Conservation (phyloP, 345 rosid species). For the Eucalyptus coolabah region DNA sequence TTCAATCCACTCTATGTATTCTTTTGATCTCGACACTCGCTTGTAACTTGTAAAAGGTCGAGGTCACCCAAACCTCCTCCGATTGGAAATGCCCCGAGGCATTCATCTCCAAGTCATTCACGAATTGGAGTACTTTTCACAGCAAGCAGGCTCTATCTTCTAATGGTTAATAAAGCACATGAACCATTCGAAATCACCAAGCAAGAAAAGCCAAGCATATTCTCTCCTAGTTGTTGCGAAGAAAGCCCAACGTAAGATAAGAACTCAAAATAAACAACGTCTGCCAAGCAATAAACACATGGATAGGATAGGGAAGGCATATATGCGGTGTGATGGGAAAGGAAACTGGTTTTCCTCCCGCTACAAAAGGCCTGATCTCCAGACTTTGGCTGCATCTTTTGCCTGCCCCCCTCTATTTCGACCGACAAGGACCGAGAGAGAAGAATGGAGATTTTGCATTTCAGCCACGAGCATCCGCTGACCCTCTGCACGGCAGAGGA, state of each 20-base stretch:
- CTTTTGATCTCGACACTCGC: neutral
- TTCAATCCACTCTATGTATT: neutral
- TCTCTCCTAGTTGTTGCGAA: neutral
- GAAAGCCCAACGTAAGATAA: neutral
- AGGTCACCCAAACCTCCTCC: neutral
- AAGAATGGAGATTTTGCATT: neutral
- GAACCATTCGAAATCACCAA: neutral
- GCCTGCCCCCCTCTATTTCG: neutral
- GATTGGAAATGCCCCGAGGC: neutral
- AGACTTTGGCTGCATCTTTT: neutral
- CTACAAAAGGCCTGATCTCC: neutral
- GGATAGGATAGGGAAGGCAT: neutral
- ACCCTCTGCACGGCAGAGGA: neutral
- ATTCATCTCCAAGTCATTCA: neutral
- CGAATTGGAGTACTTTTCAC: neutral
- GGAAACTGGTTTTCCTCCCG: neutral
- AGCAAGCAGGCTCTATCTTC: neutral
- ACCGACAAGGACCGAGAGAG: neutral
- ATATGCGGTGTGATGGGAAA: neutral
- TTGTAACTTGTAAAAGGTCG: neutral
- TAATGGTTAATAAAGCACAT: neutral
- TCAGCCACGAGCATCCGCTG: slow-evolving; percentile 5
- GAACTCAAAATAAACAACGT: neutral
- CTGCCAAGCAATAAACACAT: neutral
- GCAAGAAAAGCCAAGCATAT: neutral